Evolutionary conservation across 306 rosid genomes (phyloP).

Genomic region (Vigna reflexopilosa): DNA sequence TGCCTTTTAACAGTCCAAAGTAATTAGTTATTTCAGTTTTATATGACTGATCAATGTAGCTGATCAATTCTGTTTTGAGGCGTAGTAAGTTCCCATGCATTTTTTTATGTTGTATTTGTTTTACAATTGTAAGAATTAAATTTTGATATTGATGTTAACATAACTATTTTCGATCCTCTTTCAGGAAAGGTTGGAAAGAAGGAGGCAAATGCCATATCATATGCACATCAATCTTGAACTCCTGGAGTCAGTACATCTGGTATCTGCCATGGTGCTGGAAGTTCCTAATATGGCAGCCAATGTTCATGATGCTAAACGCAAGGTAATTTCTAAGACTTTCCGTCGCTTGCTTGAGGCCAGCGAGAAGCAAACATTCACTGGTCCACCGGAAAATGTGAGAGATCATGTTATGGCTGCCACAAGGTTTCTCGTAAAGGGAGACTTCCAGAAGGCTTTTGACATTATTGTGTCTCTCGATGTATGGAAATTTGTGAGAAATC

Average conservation of each 20-base stretch:
- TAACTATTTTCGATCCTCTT: slow-evolving; percentile 16
- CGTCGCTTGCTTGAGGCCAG: slow-evolving; percentile 82
- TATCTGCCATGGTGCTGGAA: slow-evolving; percentile 95
- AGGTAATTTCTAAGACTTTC: slow-evolving; percentile 81
- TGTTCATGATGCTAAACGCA: slow-evolving; percentile 77
- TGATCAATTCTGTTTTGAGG: not conserved
- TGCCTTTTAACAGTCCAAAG: not conserved
- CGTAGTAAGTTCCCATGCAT: not conserved
- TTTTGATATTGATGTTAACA: not conserved
- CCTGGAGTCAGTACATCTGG: slow-evolving; percentile 87
- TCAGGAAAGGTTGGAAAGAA: slow-evolving; percentile 97
- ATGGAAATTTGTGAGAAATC: slow-evolving; percentile 84
- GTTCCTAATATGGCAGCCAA: slow-evolving; percentile 95
- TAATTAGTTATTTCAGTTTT: not conserved
- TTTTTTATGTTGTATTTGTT: not conserved
- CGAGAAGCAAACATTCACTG: slow-evolving; percentile 85
- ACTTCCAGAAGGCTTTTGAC: slow-evolving; percentile 71
- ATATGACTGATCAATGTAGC: not conserved
- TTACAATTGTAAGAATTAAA: slow-evolving; percentile 15
- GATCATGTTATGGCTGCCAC: slow-evolving; percentile 97
- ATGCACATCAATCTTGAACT: slow-evolving; percentile 99
- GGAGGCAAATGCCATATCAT: slow-evolving; percentile 98
- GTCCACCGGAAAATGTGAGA: slow-evolving; percentile 94
- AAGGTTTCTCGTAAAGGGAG: slow-evolving; percentile 80
- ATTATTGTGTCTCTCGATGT: slow-evolving; percentile 77